Percentiles rank a stretch among this genome's conserved stretches.
Conservation (phyloP, 1,284 basidiomycete species). For the Moesziomyces parantarcticus region DNA sequence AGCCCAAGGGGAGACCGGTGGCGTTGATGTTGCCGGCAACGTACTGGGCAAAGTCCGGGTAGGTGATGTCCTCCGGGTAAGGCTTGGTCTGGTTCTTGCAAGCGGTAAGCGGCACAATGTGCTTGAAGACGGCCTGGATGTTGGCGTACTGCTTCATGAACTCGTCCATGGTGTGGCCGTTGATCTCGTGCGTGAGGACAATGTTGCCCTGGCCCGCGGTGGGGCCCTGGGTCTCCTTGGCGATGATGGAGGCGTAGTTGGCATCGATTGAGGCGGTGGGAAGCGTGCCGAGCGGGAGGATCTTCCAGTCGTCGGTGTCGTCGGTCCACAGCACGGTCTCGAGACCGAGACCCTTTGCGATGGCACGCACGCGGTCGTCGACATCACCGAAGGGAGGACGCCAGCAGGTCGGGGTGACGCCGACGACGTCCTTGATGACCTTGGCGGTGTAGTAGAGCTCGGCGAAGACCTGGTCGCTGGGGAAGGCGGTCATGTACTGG, state of each 20-base stretch:
- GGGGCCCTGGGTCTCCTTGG: slow-evolving; percentile 66
- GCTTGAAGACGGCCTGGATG: slow-evolving; percentile 58
- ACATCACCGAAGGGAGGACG: slow-evolving; percentile 71
- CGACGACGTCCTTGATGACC: slow-evolving; percentile 71
- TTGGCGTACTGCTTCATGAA: slow-evolving; percentile 59
- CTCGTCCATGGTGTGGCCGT: slow-evolving; percentile 60
- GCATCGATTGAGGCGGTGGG: slow-evolving; percentile 66
- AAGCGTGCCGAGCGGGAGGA: slow-evolving; percentile 62
- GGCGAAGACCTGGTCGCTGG: slow-evolving; percentile 71
- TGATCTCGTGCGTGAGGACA: slow-evolving; percentile 66
- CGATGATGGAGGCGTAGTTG: slow-evolving; percentile 70
- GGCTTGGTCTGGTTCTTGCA: slow-evolving; percentile 67
- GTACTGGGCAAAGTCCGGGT: slow-evolving; percentile 62
- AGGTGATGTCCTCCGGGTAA: slow-evolving; percentile 70
- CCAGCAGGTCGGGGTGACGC: slow-evolving; percentile 71
- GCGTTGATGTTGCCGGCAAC: slow-evolving; percentile 55
- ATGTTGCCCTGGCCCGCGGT: slow-evolving; percentile 68
- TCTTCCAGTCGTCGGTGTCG: slow-evolving; percentile 70
- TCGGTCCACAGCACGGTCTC: slow-evolving; percentile 71
- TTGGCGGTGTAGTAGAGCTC: slow-evolving; percentile 73
- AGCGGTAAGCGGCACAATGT: slow-evolving; percentile 64
- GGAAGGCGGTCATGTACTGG: slow-evolving; percentile 71
- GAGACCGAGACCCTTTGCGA: slow-evolving; percentile 71
- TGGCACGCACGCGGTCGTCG: slow-evolving; percentile 72
- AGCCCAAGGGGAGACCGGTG: slow-evolving; percentile 47